Evolutionary conservation across 163 green algal genomes (phyloP).

Genomic region (Scenedesmus sp.): DNA sequence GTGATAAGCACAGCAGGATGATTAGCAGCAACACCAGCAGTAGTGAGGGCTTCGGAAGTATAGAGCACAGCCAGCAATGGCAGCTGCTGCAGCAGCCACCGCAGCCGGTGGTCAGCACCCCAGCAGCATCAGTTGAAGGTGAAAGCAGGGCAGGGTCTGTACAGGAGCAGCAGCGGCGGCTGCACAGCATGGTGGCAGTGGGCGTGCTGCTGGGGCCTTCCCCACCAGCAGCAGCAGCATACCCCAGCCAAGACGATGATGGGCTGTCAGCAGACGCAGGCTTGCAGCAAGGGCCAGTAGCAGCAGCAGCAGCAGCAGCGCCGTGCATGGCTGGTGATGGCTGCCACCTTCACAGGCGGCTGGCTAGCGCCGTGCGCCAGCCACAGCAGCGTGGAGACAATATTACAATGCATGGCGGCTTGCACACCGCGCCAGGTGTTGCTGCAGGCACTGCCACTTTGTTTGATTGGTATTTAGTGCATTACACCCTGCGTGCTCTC

Average conservation of each 20-base stretch:
- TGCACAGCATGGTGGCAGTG: not conserved
- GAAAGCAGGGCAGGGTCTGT: not conserved
- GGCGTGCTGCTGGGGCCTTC: not conserved
- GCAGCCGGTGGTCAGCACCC: not conserved
- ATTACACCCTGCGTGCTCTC: not conserved
- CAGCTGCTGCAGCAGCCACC: not conserved
- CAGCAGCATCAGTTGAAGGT: not conserved
- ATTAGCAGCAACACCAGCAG: not conserved
- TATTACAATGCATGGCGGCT: not conserved
- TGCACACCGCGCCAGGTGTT: not conserved
- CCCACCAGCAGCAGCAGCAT: slow-evolving; percentile 7
- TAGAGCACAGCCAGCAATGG: not conserved
- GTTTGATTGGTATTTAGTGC: not conserved
- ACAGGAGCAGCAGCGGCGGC: not conserved
- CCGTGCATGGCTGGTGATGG: not conserved
- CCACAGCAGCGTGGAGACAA: not conserved
- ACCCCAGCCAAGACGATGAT: not conserved
- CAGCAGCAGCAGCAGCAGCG: slow-evolving; percentile 15
- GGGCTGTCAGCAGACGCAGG: not conserved
- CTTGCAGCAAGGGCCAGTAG: not conserved
- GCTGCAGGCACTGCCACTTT: not conserved
- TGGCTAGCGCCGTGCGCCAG: not conserved
- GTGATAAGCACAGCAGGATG: not conserved
- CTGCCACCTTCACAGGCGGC: not conserved
- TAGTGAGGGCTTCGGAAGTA: not conserved